Base-by-base conservation (phyloP, 2,329 filamentous ascomycete genomes). In the Cladobotryum protrusum region DNA sequence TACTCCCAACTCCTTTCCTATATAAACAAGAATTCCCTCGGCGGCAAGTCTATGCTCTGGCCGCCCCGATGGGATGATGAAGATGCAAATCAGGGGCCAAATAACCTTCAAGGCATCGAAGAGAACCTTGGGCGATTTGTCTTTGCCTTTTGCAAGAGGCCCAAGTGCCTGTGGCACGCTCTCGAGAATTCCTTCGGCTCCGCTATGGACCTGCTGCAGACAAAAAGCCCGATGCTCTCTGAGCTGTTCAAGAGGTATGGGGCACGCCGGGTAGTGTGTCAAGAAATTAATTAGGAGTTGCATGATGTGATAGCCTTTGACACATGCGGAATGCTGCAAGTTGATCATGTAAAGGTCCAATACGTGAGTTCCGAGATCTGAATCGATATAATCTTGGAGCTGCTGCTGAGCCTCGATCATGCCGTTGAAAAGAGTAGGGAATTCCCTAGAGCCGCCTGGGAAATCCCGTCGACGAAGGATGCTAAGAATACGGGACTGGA, bases 71-170 rank as follows among this genome's bases (percentile, higher is more conserved):
- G 60, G 52, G 6, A 63, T 53, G 12, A 64, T 48, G 33, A 61
- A 65, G 17, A 71, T 56, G 1, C 61, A 50, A 6, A 62, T 64
- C 17, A 71, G 59, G 8, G 69, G 69, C 65, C 68, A 72, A 14
- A 71, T 59, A 24, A 71, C 51, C 57, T 63, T 65, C 36, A 72
- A 49, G 1, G 66, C 67, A 24, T 69, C 66, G 47, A 70, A 69
- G 36, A 70, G 54, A 11, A 61, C 58, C 37, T 56, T 59, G 18
- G 67, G 68, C 9, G 66, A 58, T 34, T 57, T 57, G 43, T 64
- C 61, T 9, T 56, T 55, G 34, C 57, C 54, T 2, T 54, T 52
- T 9, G 55, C 48, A 17, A 59, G 54, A 2, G 60, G 58, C 12
- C 59, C 61, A 9, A 70, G 52, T 6, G 59, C 51, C 11, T 17